Percentiles rank a stretch among this genome's conserved stretches.
Conservation (phyloP, 2,329 filamentous ascomycete genomes). For the Aureobasidium sp. region DNA sequence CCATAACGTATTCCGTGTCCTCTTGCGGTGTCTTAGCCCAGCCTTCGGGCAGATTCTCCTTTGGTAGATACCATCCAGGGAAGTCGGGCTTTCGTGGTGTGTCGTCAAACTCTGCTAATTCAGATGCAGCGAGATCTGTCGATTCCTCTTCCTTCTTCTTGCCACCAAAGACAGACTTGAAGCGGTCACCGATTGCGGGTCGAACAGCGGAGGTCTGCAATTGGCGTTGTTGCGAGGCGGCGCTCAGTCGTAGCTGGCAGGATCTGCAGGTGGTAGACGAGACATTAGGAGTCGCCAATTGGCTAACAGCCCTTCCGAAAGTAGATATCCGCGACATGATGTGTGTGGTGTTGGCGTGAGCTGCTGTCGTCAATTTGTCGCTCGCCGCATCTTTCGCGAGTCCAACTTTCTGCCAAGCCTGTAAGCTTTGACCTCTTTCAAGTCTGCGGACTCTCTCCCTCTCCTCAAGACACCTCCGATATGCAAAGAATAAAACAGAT, state of each 20-base stretch:
- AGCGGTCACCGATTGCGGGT: neutral
- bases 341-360: neutral
- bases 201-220: constrained; percentile 2
- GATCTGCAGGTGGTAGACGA: neutral
- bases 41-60: neutral
- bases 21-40: constrained; percentile 11
- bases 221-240: constrained; percentile 8
- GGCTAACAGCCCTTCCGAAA: neutral
- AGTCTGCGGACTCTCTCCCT: neutral
- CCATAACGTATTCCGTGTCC: constrained; percentile 37
- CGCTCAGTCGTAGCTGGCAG: neutral
- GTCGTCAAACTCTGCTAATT: neutral
- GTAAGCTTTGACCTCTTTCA: neutral
- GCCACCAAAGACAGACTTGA: neutral
- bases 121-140: neutral
- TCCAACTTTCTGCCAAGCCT: constrained; percentile 14
- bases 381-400: constrained; percentile 4
- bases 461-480: neutral
- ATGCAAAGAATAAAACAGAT: no score
- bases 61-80: constrained; percentile 3
- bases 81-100: neutral
- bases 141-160: neutral
- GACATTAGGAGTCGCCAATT: neutral
- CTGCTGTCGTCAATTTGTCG: neutral
- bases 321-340: constrained; percentile 8